Percentiles rank a stretch among this genome's conserved stretches.
Evolutionary conservation across 805 yeast genomes (phyloP).

Genomic region (Candida nanaspora): DNA sequence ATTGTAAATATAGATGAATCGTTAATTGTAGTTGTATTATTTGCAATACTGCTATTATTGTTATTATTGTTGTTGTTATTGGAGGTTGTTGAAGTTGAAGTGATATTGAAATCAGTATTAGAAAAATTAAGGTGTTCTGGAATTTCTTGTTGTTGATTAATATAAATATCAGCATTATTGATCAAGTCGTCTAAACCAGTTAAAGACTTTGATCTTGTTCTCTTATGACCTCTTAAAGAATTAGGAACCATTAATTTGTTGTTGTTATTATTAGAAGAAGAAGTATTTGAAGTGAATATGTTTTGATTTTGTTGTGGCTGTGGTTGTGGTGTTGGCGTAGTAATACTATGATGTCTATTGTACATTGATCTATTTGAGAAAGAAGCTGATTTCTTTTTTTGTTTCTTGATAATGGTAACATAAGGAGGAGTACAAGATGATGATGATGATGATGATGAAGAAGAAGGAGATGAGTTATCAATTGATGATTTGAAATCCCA

Average conservation of each 20-base stretch:
- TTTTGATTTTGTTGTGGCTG: not conserved
- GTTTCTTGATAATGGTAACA: too few relatives aligned
- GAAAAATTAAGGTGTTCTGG: not conserved
- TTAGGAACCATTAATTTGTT: not conserved
- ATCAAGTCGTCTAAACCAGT: slow-evolving; percentile 18
- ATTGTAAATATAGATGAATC: slow-evolving; percentile 1
- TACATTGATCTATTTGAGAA: not conserved
- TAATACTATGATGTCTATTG: too few relatives aligned
- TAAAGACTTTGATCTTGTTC: slow-evolving; percentile 28
- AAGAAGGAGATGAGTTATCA: too few relatives aligned
- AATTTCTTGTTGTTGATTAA: not conserved
- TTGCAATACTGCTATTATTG: slow-evolving; percentile 4
- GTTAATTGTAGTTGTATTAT: slow-evolving; percentile 1
- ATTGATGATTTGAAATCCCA: slow-evolving; percentile 22
- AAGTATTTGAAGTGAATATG: slow-evolving; percentile 4
- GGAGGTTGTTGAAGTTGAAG: too few relatives aligned
- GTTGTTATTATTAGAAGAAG: too few relatives aligned
- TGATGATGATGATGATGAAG: too few relatives aligned
- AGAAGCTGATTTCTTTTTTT: too few relatives aligned
- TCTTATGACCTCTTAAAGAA: slow-evolving; percentile 23
- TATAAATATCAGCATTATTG: not conserved
- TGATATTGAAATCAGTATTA: not conserved
- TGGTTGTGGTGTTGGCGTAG: too few relatives aligned
- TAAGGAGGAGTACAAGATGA: too few relatives aligned
- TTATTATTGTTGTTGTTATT: too few relatives aligned